A percentile compares a stretch with the other conserved stretches of the same genome.
Conservation (phyloP, 208 protist genomes). For the Trypanosoma cruzi region DNA sequence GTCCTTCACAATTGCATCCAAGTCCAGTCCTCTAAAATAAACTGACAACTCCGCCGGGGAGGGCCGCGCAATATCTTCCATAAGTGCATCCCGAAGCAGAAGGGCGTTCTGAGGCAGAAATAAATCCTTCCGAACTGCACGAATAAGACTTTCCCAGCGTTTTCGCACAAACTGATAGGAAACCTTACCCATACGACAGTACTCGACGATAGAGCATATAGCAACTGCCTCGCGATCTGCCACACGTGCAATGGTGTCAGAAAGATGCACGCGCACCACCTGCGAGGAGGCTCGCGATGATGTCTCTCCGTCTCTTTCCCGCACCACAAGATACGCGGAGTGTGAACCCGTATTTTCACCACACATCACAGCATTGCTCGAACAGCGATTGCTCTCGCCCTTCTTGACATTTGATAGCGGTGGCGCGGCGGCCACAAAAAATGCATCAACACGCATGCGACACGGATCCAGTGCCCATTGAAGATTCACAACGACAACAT, state of each 20-base stretch:
- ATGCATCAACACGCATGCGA: slow-evolving; percentile 22
- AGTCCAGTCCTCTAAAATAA: slow-evolving; percentile 43
- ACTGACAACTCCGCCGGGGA: slow-evolving; percentile 23
- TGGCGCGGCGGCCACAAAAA: slow-evolving; percentile 10
- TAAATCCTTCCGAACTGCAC: slow-evolving; percentile 23
- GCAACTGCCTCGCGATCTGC: slow-evolving; percentile 31
- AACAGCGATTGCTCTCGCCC: background rate
- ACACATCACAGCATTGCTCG: background rate
- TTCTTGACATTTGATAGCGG: background rate
- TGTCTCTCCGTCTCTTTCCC: background rate
- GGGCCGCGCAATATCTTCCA: slow-evolving; percentile 55
- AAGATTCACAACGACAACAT: slow-evolving; percentile 23
- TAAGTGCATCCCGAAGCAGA: slow-evolving; percentile 52
- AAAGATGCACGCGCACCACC: slow-evolving; percentile 37
- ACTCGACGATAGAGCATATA: slow-evolving; percentile 53
- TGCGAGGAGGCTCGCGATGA: slow-evolving; percentile 19
- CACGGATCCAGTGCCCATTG: slow-evolving; percentile 8
- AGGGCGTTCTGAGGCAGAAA: slow-evolving; percentile 48
- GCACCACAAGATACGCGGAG: slow-evolving; percentile 18
- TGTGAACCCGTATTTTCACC: background rate
- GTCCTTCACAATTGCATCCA: slow-evolving; percentile 37
- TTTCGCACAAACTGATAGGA: slow-evolving; percentile 26
- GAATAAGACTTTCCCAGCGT: slow-evolving; percentile 36
- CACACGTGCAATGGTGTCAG: slow-evolving; percentile 27
- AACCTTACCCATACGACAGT: slow-evolving; percentile 39